Evolutionary conservation across 73 alveolate genomes (phyloP).

Genomic region (Tetrahymena malaccensis): DNA sequence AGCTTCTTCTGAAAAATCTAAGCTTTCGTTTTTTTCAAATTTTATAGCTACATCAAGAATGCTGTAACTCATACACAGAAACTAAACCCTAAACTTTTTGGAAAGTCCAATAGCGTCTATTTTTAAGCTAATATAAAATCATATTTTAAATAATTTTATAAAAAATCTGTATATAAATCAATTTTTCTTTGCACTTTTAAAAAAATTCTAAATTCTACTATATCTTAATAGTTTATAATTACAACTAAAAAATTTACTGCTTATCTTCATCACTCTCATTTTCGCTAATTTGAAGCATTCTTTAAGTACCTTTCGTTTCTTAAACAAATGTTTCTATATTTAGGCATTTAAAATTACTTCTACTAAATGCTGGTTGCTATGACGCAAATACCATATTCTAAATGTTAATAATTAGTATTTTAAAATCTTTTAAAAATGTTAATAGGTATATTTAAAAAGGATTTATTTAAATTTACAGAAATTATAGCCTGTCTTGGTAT

Average conservation of each 20-base stretch:
- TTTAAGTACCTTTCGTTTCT: not conserved
- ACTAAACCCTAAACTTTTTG: not conserved
- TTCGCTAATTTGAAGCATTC: not conserved
- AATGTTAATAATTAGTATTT: not conserved
- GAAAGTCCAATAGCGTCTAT: not conserved
- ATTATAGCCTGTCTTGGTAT: not conserved
- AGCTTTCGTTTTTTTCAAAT: not conserved
- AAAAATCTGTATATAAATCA: no score
- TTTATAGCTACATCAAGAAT: not conserved
- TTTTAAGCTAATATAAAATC: not conserved
- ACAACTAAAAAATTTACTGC: not conserved
- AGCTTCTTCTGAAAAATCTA: not conserved
- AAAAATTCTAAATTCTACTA: not conserved
- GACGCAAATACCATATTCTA: not conserved
- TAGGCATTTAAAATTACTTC: not conserved
- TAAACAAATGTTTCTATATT: not conserved
- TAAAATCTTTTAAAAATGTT: not conserved
- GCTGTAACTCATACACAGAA: not conserved
- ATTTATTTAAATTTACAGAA: not conserved
- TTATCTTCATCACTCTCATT: not conserved
- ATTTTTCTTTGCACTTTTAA: not conserved
- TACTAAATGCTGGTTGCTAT: not conserved
- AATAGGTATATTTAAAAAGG: not conserved
- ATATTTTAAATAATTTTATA: no score
- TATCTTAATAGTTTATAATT: not conserved